Evolutionary conservation across 164 flowering plant species (phyloP).

Genomic region (Buxus sempervirens): DNA sequence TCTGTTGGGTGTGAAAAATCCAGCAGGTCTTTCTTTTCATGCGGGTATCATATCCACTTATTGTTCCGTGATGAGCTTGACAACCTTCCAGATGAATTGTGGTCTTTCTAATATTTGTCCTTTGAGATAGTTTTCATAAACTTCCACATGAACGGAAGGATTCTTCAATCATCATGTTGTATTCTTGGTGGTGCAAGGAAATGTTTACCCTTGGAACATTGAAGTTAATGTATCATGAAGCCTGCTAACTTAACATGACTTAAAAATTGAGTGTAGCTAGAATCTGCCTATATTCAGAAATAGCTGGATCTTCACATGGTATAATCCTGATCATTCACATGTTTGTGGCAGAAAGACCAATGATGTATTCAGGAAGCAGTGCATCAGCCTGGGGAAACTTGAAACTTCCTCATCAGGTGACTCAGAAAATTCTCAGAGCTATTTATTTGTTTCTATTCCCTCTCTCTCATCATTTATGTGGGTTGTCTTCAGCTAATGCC

Average conservation of each 20-base stretch:
- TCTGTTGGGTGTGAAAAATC: too few relatives aligned
- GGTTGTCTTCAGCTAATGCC: slow-evolving; percentile 23
- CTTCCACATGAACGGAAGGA: too few relatives aligned
- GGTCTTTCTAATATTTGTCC: neutral
- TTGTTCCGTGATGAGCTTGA: neutral
- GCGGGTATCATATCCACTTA: neutral
- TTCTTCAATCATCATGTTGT: too few relatives aligned
- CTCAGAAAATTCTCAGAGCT: neutral
- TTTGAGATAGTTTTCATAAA: too few relatives aligned
- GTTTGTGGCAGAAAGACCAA: slow-evolving; percentile 55
- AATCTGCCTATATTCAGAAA: too few relatives aligned
- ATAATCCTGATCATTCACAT: neutral
- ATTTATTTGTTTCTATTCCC: neutral
- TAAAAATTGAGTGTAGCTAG: too few relatives aligned
- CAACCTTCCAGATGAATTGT: neutral
- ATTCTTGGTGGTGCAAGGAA: too few relatives aligned
- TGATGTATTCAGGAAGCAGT: slow-evolving; percentile 51
- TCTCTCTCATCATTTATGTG: neutral
- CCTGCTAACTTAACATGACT: too few relatives aligned
- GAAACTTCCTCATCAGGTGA: slow-evolving; percentile 67
- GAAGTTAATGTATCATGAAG: too few relatives aligned
- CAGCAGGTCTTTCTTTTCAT: too few relatives aligned
- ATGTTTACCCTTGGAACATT: too few relatives aligned
- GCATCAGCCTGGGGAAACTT: slow-evolving; percentile 59
- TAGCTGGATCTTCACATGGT: neutral